Conservation (phyloP, 2,329 filamentous ascomycete genomes). For the Apiospora pterosperma region DNA sequence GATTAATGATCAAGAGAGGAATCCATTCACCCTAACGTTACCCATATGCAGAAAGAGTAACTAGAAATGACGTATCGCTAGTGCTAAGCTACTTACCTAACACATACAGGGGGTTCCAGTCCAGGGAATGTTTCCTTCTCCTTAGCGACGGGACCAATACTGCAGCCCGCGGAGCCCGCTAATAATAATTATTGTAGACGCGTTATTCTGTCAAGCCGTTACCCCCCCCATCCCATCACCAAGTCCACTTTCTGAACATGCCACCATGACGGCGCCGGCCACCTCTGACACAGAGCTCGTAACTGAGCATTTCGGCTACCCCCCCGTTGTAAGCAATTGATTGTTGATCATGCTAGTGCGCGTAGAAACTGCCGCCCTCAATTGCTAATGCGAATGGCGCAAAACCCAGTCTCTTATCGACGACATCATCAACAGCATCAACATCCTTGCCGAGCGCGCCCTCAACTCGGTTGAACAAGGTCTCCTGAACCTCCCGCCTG, state of each 20-base stretch:
- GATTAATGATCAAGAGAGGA: not conserved
- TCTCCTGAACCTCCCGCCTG: conserved; percentile 69
- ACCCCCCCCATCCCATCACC: not conserved
- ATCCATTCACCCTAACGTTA: not conserved
- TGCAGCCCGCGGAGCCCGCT: not conserved
- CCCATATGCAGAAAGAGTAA: not conserved
- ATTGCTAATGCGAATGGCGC: not conserved
- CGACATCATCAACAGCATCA: conserved; percentile 96
- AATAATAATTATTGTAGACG: conserved; percentile 1
- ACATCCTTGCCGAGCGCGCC: conserved; percentile 86
- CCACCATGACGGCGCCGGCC: conserved; percentile 23
- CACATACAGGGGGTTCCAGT: not conserved
- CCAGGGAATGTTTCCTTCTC: not conserved
- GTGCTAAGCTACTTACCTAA: conserved; percentile 1
- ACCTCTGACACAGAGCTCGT: conserved; percentile 64
- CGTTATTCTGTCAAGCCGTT: conserved; percentile 8
- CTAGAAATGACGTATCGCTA: conserved; percentile 6
- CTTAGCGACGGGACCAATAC: not conserved
- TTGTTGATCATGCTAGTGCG: not conserved
- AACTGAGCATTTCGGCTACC: conserved; percentile 94
- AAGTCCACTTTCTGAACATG: conserved; percentile 21
- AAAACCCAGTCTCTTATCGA: conserved; percentile 78
- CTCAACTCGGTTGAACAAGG: conserved; percentile 84
- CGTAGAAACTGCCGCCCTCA: not conserved
- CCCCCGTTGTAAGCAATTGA: conserved; percentile 68